These are phyloP conservation scores for Cephalotrichum gorgonifer DNA, from an alignment of 2,329 filamentous ascomycete species.

Conservation along the genomic window DNA sequence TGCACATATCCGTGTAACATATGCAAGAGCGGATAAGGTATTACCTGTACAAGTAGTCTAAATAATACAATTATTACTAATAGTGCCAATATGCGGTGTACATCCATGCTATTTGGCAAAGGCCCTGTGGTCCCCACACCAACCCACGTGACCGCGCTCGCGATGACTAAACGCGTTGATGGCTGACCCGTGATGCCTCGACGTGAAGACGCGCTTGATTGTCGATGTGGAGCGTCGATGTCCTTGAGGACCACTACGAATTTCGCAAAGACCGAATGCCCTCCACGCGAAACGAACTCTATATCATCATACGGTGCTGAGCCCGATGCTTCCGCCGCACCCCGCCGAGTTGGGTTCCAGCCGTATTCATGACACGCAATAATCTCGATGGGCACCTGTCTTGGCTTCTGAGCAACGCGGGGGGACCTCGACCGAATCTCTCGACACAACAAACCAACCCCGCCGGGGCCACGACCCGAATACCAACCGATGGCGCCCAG, in stretches of 20 bases:
- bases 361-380: slow-evolving; percentile 6
- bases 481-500: background rate
- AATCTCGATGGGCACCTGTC: slow-evolving; percentile 5
- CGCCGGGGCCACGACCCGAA: background rate
- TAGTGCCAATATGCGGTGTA: no score
- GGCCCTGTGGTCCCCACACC: background rate
- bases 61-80: no score
- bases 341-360: background rate
- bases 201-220: background rate
- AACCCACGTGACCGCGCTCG: slow-evolving; percentile 3
- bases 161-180: slow-evolving; percentile 1
- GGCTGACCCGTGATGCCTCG: background rate
- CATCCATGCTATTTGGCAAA: background rate
- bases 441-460: background rate
- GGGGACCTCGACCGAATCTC: background rate
- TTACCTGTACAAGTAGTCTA: no score
- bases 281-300: background rate
- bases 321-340: background rate
- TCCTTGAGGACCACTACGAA: background rate
- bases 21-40: no score
- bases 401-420: slow-evolving; percentile 4
- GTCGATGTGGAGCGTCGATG: background rate
- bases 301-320: background rate
- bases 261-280: background rate
- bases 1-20: no score